Base-by-base conservation (phyloP, 305 asterid genomes). In the Striga hermonthica region DNA sequence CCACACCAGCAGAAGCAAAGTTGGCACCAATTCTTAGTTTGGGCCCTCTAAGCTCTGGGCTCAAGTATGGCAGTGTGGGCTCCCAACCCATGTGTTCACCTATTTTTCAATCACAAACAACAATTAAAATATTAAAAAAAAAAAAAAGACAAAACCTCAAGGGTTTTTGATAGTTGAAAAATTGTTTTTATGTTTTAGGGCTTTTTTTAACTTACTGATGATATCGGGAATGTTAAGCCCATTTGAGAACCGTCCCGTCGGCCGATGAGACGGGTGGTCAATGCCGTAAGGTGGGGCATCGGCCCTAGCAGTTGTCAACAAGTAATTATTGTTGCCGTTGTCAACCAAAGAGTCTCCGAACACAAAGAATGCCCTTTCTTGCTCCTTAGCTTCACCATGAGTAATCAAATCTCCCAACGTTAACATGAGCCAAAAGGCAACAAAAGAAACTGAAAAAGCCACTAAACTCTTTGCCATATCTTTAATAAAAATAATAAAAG, bases 211-310 rank as follows among this genome's bases (percentile, higher is more conserved):
- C 78, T 14, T 71, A 87, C 92, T 84, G 53, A 87, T 84, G 39
- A 87, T 74, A 77, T 87, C 95, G 13, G 95, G 88, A 62, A 87
- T 70, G 77, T 84, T 87, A 61, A 61, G 77, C 39, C 95, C 95
- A 55, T 87, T 87, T 7, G 92, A 83, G 64, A 86, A 86, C 9
- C 90, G 82, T 15, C 94, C 94, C 0, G 94, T 83, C 12, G 94
- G 82, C 3, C 79, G 86, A 62, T 83, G 91, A 10, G 83, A 72
- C 8, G 95, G 95, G 47, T 74, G 85, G 69, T 87, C 95, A 31
- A 87, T 45, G 60, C 95, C 95, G 45, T 84, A 87, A 9, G 95
- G 95, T 0, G 91, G 88, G 31, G 31, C 31, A 22, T 22, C 31
- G 0, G 85, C 85, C 73, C 85, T 65, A 11, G 82, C 85, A 0